Evolutionary conservation across 2,329 filamentous ascomycete genomes (phyloP).

Genomic region (Zasmidium cellare): DNA sequence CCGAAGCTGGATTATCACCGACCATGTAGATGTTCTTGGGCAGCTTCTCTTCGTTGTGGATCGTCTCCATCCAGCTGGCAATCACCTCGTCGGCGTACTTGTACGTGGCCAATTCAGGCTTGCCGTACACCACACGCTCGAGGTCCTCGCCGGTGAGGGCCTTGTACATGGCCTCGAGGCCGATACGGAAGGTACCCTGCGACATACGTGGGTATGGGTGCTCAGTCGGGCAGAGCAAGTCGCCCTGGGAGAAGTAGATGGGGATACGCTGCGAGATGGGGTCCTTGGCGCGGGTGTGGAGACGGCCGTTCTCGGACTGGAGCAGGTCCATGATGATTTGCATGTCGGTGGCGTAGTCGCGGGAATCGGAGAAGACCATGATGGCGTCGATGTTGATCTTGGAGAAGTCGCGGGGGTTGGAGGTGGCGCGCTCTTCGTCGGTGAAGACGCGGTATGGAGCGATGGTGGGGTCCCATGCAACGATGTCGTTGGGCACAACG

Average conservation of each 20-base stretch:
- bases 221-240: constrained; percentile 58
- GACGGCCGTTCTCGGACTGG: constrained; percentile 65
- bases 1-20: constrained; percentile 71
- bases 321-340: constrained; percentile 75
- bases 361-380: constrained; percentile 72
- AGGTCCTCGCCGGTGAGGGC: constrained; percentile 68
- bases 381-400: constrained; percentile 73
- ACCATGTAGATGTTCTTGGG: constrained; percentile 75
- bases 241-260: constrained; percentile 71
- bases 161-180: constrained; percentile 72
- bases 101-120: constrained; percentile 74
- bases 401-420: constrained; percentile 69
- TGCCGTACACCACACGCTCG: constrained; percentile 74
- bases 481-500: constrained; percentile 71
- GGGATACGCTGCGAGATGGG: constrained; percentile 67
- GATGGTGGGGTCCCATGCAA: constrained; percentile 67
- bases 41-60: constrained; percentile 70
- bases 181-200: constrained; percentile 73
- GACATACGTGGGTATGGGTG: constrained; percentile 66
- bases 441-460: constrained; percentile 70
- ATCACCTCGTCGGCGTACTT: constrained; percentile 76
- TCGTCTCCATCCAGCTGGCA: constrained; percentile 71
- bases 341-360: constrained; percentile 73
- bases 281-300: constrained; percentile 66
- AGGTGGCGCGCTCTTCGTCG: constrained; percentile 65